Base-by-base conservation (phyloP, 2,329 filamentous ascomycete genomes). In the Ophiostoma sp. region DNA sequence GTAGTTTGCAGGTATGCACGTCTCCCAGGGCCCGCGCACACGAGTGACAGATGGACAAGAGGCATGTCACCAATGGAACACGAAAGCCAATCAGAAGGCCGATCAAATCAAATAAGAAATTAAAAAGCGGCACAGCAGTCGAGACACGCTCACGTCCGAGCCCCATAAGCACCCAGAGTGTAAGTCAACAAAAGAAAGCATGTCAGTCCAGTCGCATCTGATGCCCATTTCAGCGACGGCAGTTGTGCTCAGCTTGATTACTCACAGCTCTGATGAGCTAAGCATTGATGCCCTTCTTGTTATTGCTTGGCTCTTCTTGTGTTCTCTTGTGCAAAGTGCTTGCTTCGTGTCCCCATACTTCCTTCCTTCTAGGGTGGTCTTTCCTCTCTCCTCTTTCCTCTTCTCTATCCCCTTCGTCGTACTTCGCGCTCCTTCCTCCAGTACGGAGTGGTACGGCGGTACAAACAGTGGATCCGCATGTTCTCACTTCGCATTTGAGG, bases 121-220 rank as follows among this genome's bases (percentile, higher is more conserved):
- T 11, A 55, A 55, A 18, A 55, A 8, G 49, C 49, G 49, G 49
- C 49, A 55, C 49, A 45, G 2, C 42, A 27, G 2, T 45, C 42
- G 14, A 55, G 49, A 55, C 49, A 55, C 49, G 49, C 49, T 55
- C 49, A 55, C 49, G 49, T 36, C 49, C 49, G 49, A 55, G 18
- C 49, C 27, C 27, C 27, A 27, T 27, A 27, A 2, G 27, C 49
- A 27, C 42, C 7, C 5, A 52, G 14, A 47, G 49, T 55, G 49
- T 18, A 47, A 47, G 45, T 47, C n/a, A 55, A 55, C n/a, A 55
- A 55, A 36, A 55, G n/a, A n/a, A 36, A 55, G 27, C 18, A 55
- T 55, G n/a, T 7, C 49, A 11, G 49, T 55, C 27, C 27, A 27
- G 27, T 27, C 27, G 49, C 47, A 55, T 55, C 49, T 55, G 49